phyloP scores from a whole-genome alignment of 2,329 filamentous ascomycete genomes.

The Fusarium haematococcum region DNA sequence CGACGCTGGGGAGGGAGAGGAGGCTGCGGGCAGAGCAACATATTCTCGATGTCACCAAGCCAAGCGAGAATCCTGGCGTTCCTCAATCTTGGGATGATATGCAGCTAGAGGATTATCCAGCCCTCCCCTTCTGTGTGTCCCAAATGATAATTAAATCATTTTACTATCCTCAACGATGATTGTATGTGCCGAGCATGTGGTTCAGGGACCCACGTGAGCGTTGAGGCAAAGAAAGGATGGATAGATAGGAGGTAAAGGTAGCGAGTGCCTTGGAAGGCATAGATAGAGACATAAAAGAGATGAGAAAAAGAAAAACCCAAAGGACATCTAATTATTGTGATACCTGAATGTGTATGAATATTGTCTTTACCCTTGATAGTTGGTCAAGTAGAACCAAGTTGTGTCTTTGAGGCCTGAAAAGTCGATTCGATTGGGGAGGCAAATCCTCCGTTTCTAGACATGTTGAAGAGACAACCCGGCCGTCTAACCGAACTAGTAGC shows the following conservation, averaged over 20 bases:
- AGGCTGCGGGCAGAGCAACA: not conserved
- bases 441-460: not conserved
- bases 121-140: not conserved
- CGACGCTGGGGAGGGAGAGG: not conserved
- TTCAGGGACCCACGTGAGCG: not conserved
- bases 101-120: not conserved
- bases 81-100: not conserved
- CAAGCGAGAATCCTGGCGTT: not conserved
- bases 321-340: not conserved
- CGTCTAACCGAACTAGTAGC: not conserved
- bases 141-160: not conserved
- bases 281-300: not conserved
- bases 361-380: not conserved
- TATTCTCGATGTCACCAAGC: not conserved
- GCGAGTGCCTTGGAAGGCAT: not conserved
- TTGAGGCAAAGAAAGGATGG: not conserved
- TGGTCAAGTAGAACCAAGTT: not conserved
- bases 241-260: not conserved
- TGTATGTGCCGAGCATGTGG: not conserved
- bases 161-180: not conserved
- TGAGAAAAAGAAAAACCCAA: not conserved
- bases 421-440: not conserved
- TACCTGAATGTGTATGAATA: not conserved
- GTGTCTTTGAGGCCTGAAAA: not conserved
- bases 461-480: not conserved